Conservation (phyloP, 2,329 filamentous ascomycete genomes). For the Chrysoporthe deuterocubensis region DNA sequence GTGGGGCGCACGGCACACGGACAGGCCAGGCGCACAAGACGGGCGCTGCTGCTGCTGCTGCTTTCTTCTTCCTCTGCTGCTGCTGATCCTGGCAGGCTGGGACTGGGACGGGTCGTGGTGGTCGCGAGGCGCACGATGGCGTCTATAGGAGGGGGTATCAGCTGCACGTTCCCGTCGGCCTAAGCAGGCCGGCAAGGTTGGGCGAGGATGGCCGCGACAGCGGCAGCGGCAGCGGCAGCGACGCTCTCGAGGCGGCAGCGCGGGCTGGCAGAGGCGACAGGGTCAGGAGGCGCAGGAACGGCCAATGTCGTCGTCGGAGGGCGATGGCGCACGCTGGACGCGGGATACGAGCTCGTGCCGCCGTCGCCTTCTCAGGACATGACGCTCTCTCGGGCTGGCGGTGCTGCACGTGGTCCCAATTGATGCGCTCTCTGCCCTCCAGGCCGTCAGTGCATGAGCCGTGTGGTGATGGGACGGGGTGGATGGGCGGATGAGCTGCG, state of each 20-base stretch:
- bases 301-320: constrained; percentile 8
- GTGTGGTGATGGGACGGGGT: background rate
- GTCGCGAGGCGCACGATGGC: constrained; percentile 27
- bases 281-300: constrained; percentile 12
- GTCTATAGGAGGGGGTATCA: constrained; percentile 34
- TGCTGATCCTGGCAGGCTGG: constrained; percentile 24
- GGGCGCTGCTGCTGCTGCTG: constrained; percentile 4
- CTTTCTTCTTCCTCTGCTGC: too few species aligned
- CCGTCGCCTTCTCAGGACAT: background rate
- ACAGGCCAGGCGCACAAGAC: background rate
- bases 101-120: constrained; percentile 15
- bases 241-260: too few species aligned
- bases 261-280: background rate
- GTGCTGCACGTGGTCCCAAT: constrained; percentile 1
- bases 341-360: background rate
- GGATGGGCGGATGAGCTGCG: background rate
- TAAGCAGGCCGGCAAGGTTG: constrained; percentile 32
- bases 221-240: constrained; percentile 10
- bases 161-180: constrained; percentile 38
- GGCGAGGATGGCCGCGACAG: too few species aligned
- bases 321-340: background rate
- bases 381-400: too few species aligned
- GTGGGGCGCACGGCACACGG: constrained; percentile 23
- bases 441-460: background rate
- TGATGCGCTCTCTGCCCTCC: background rate